A percentile compares a stretch with the other conserved stretches of the same genome.
Evolutionary conservation across 148 eudicot genomes (phyloP).

Genomic region (Rhododendron kiyosumense): DNA sequence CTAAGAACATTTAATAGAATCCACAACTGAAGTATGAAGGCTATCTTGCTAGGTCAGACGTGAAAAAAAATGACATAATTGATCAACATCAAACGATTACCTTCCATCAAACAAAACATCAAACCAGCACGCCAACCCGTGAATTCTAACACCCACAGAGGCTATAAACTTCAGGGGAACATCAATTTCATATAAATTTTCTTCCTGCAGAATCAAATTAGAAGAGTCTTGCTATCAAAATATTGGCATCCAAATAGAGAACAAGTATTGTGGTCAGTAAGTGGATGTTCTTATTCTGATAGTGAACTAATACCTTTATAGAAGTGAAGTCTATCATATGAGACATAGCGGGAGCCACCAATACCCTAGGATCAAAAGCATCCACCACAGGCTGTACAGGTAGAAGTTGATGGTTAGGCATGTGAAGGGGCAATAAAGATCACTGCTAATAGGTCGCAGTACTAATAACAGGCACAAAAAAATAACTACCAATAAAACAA

Average conservation of each 20-base stretch:
- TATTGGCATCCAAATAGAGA: neutral
- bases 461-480: neutral
- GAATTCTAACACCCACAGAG: conserved; percentile 82
- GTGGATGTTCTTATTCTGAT: neutral
- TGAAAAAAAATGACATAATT: neutral
- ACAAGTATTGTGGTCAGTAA: neutral
- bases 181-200: conserved; percentile 85
- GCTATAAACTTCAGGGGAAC: conserved; percentile 73
- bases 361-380: conserved; percentile 94
- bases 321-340: conserved; percentile 77
- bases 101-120: conserved; percentile 96
- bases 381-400: conserved; percentile 90
- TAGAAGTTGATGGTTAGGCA: conserved; percentile 1
- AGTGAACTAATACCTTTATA: conserved; percentile 50
- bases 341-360: conserved; percentile 84
- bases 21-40: neutral
- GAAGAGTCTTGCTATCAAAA: neutral
- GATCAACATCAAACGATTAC: conserved; percentile 28
- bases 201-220: conserved; percentile 54
- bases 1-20: neutral
- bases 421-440: neutral
- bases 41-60: neutral
- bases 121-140: conserved; percentile 99
- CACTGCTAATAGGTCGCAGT: neutral
- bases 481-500: neutral